phyloP scores from a whole-genome alignment of 2,329 filamentous ascomycete species.

The Colletotrichum tamarilloi region DNA sequence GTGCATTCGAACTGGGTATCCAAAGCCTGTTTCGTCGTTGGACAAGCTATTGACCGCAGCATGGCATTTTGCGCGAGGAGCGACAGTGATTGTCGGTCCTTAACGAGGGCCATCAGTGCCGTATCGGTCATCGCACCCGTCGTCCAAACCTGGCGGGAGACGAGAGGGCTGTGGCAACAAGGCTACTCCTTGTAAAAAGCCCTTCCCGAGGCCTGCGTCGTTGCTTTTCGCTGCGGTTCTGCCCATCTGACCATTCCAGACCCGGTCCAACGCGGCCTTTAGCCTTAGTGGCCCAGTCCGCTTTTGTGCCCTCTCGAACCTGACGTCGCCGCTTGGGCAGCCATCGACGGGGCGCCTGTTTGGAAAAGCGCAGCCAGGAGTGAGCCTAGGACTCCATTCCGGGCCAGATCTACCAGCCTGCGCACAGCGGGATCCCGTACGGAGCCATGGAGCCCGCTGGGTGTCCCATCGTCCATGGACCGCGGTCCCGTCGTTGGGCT shows the following conservation, averaged over 20 bases:
- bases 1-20: conserved; percentile 6
- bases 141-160: not conserved
- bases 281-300: conserved; percentile 13
- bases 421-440: not conserved
- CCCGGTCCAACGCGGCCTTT: conserved; percentile 20
- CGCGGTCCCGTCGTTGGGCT: conserved; percentile 25
- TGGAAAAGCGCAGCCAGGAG: not conserved
- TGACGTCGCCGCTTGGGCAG: conserved; percentile 36
- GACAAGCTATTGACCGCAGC: not conserved
- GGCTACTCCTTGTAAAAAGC: conserved; percentile 30
- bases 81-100: not conserved
- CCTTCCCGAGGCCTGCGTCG: conserved; percentile 14
- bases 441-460: not conserved
- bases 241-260: conserved; percentile 26
- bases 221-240: conserved; percentile 29
- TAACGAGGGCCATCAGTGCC: conserved; percentile 22
- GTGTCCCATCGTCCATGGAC: not conserved
- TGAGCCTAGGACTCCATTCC: not conserved
- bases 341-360: conserved; percentile 18
- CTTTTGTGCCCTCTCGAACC: conserved; percentile 25
- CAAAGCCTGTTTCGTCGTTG: conserved; percentile 33
- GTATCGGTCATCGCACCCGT: conserved; percentile 10
- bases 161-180: conserved; percentile 18
- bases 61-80: not conserved
- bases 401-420: not conserved